Evolutionary conservation across 1,284 basidiomycete species (phyloP).

Genomic region (Rhodotorula sp.): DNA sequence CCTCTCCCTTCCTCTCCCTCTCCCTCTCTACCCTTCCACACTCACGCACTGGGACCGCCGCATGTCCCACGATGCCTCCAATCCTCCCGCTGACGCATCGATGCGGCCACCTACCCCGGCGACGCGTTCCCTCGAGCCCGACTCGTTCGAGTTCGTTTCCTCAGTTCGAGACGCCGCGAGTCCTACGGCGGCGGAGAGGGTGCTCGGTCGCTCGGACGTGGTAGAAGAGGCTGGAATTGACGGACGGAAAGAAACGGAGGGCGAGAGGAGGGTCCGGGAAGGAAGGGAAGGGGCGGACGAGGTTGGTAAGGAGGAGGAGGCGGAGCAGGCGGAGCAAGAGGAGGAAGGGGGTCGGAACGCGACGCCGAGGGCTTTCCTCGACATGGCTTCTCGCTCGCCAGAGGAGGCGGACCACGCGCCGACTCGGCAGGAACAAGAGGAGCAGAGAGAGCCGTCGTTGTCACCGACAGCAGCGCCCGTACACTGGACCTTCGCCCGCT

Average conservation of each 20-base stretch:
- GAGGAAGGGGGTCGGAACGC: not conserved
- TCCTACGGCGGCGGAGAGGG: too few species aligned
- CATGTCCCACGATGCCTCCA: too few species aligned
- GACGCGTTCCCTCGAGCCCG: too few species aligned
- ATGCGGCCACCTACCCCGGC: too few species aligned
- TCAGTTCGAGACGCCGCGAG: not conserved
- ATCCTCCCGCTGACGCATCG: too few species aligned
- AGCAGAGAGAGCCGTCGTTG: too few species aligned
- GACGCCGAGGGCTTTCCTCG: not conserved
- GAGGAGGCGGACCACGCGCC: not conserved
- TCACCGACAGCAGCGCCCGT: too few species aligned
- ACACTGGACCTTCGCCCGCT: too few species aligned
- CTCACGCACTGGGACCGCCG: too few species aligned
- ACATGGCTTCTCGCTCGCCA: not conserved
- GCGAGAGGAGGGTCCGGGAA: conserved; percentile 3
- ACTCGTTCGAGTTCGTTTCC: not conserved
- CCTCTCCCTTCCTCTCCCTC: too few species aligned
- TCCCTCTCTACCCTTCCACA: too few species aligned
- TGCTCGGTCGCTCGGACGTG: too few species aligned
- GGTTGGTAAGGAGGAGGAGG: not conserved
- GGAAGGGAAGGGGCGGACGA: not conserved
- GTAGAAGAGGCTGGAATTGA: not conserved
- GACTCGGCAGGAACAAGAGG: not conserved
- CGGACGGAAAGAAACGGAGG: conserved; percentile 4
- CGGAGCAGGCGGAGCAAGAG: not conserved